Base-by-base conservation (phyloP, 2,329 filamentous ascomycete genomes). In the Cryphonectria japonica region DNA sequence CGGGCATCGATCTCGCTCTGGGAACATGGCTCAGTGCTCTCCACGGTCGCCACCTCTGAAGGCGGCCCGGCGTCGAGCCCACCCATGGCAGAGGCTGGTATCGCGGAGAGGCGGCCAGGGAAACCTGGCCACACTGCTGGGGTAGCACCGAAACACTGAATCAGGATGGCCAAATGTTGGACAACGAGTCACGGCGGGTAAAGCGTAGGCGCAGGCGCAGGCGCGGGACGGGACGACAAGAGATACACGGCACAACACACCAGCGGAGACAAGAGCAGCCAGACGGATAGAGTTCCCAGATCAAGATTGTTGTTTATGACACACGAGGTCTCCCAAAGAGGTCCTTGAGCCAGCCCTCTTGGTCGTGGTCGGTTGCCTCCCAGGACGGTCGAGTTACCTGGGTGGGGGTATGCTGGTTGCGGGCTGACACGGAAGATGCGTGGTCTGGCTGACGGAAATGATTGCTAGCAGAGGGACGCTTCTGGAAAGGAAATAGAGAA, bases 1-100 rank as follows among this genome's bases (percentile, higher is more conserved):
- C 86, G 85, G 37, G 83, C 79, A 66, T 87, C 83, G 73, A 88
- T 83, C 78, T 89, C 86, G 66, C 85, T 84, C 73, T 87, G 82
- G 13, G 87, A 87, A 75, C 88, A 87, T 13, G 87, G 86, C 79
- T 89, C 86, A 63, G 87, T 89, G 79, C 83, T 85, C 80, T 89
- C 86, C 78, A 84, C 71, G 34, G 79, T 76, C 64, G 73, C 71
- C 63, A 75, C 76, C 73, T 73, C 73, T 9, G 70, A 63, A 14
- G 67, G 63, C 46, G 67, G 62, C 67, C 74, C 72, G 26, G 77
- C 75, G 75, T 79, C 83, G 74, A 81, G 79, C 74, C 87, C 85
- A 75, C 80, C 81, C 86, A 88, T 88, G 76, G 76, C 75, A 69
- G 73, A 68, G 75, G 72, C 69, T 69, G 71, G 68, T 59, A 63